Evolutionary conservation across 306 rosid genomes (phyloP).

Genomic region (Gastrolobium bilobum): DNA sequence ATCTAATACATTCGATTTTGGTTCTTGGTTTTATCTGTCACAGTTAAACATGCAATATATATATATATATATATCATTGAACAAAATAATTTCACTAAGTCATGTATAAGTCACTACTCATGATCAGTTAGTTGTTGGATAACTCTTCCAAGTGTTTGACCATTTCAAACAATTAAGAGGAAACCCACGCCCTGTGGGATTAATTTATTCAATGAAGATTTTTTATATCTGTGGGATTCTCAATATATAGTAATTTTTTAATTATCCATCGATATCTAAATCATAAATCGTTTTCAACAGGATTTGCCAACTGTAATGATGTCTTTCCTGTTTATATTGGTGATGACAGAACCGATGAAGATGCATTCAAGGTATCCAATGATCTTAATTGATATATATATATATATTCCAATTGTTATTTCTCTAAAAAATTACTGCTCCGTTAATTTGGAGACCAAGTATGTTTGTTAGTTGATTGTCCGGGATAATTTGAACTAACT

Average conservation of each 20-base stretch:
- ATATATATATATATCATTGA: conserved; percentile 6
- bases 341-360: conserved; percentile 95
- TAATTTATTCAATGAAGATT: conserved; percentile 41
- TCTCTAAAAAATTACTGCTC: neutral
- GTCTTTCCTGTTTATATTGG: conserved; percentile 96
- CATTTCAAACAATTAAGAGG: conserved; percentile 19
- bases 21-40: conserved; percentile 25
- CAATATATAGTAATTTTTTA: conserved; percentile 3
- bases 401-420: neutral
- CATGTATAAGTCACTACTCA: conserved; percentile 6
- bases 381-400: conserved; percentile 19
- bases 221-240: neutral
- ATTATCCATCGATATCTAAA: conserved; percentile 41
- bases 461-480: neutral
- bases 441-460: neutral
- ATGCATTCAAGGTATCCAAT: conserved; percentile 92
- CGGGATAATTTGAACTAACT: conserved; percentile 38
- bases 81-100: conserved; percentile 22
- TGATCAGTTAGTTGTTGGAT: conserved; percentile 39
- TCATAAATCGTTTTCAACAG: conserved; percentile 60
- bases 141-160: conserved; percentile 42
- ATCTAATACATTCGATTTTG: neutral
- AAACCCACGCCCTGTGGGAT: conserved; percentile 43
- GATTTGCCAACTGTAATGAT: conserved; percentile 78
- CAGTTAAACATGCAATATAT: conserved; percentile 1